Evolutionary conservation across 371 early-diverging fungal genomes (phyloP).

Genomic region (Zychaea mexicana): DNA sequence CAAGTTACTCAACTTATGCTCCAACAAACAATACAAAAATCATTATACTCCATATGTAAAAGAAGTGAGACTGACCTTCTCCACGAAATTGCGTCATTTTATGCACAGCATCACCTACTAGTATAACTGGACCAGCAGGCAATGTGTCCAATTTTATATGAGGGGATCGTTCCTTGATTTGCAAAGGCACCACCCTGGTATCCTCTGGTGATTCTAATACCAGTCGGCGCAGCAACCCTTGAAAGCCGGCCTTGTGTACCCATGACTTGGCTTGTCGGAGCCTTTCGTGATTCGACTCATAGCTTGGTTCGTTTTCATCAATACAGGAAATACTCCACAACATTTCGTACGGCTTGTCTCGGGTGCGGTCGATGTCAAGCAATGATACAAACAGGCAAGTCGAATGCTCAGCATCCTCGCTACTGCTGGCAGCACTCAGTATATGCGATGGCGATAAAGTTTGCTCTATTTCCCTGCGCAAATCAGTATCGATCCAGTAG

Average conservation of each 20-base stretch:
- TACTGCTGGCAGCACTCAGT: background rate
- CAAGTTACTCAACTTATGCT: too few species aligned
- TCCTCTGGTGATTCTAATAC: background rate
- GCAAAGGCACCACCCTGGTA: background rate
- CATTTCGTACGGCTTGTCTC: constrained; percentile 1
- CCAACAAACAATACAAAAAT: too few species aligned
- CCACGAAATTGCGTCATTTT: constrained; percentile 23
- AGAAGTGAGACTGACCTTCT: constrained; percentile 19
- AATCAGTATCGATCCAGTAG: background rate
- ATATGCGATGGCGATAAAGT: background rate
- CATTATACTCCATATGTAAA: background rate
- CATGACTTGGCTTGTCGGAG: constrained; percentile 13
- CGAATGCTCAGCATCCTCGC: background rate
- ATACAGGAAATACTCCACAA: constrained; percentile 2
- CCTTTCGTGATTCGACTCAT: constrained; percentile 8
- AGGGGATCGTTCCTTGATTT: constrained; percentile 21
- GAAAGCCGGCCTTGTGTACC: background rate
- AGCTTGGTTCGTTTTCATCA: background rate
- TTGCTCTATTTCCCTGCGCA: background rate
- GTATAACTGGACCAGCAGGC: constrained; percentile 1
- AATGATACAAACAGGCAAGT: background rate
- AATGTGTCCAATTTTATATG: background rate
- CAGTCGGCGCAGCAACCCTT: background rate
- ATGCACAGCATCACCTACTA: constrained; percentile 28
- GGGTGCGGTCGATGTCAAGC: background rate